Base-by-base conservation (phyloP, 768 basidiomycete genomes). In the Psilocybe sp. region DNA sequence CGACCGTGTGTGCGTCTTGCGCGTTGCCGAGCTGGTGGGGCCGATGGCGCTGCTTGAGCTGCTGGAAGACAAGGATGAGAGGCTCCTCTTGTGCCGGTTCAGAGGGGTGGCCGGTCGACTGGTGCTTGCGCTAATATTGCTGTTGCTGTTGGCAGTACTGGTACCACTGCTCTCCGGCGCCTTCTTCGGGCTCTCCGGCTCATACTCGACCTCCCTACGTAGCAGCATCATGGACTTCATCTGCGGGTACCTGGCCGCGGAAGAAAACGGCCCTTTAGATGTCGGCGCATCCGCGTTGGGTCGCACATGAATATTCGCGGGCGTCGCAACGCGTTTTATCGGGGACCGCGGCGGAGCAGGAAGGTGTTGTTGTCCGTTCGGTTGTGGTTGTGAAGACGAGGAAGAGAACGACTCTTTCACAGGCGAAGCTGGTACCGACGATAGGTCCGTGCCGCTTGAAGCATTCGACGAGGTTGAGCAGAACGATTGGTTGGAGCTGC, bases 161-260 rank as follows among this genome's bases (percentile, higher is more conserved):
- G 19, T 36, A 52, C 44, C 15, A 20, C 49, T 47, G 35, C 44
- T 8, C 49, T 49, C 45, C 46, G 54, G 61, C n/a, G 41, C 57
- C 64, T 73, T 89, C 66, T 81, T 73, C 1, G 89, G 90, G 51
- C 87, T 92, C 46, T 76, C 69, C 1, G 89, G 89, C 16, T 81
- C 76, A 49, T 80, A 91, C 46, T 91, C 89, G 4, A 89, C 75
- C 11, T 92, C 89, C 47, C 73, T 82, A 43, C 72, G 75, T 19
- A 92, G 72, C 82, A 89, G 79, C 65, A 82, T 71, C 57, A 89
- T 74, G 14, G 81, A 68, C 8, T 76, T 74, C 11, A 78, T 68
- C 54, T 78, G 75, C 11, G 62, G 63, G 38, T 57, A 51, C 46
- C 56, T 66, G 33, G 60, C 37, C 40, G 61, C 53, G 12, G 44